A percentile compares a stretch with the other conserved stretches of the same genome.
These are phyloP conservation scores for Areca catechu DNA, from an alignment of 176 grass and related monocot species.

Conservation along the genomic window DNA sequence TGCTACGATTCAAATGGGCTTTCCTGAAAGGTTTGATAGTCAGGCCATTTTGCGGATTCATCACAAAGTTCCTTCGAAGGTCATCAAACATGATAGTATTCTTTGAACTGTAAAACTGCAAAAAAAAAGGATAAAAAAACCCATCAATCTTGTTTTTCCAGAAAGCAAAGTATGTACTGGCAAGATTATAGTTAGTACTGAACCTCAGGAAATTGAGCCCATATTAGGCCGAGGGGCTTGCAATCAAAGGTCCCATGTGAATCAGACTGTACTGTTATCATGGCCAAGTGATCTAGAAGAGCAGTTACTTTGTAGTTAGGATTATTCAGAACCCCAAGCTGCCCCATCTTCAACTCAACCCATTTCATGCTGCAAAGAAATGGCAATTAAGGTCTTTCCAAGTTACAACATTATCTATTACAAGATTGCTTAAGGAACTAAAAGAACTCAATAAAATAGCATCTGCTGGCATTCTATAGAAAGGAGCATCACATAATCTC, in stretches of 20 bases:
- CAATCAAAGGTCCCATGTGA: conserved; percentile 67
- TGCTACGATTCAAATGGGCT: conserved; percentile 56
- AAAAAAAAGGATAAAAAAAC: conserved; percentile 1
- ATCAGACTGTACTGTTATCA: conserved; percentile 96
- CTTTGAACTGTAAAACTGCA: conserved; percentile 72
- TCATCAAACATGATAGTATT: conserved; percentile 99
- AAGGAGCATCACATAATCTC: conserved; percentile 16
- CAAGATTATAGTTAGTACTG: conserved; percentile 2
- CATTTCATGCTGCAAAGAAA: conserved; percentile 83
- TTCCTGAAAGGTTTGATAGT: conserved; percentile 69
- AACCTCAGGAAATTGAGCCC: conserved; percentile 84
- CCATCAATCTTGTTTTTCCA: neutral
- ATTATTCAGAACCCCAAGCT: conserved; percentile 77
- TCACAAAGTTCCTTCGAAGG: conserved; percentile 81
- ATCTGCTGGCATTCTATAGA: neutral
- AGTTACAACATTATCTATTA: no score
- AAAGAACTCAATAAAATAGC: neutral
- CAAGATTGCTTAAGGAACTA: neutral
- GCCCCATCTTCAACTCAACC: conserved; percentile 93
- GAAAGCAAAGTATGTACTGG: neutral
- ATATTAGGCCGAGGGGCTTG: conserved; percentile 91
- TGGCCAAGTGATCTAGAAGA: conserved; percentile 92
- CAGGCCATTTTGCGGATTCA: conserved; percentile 97
- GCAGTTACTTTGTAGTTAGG: conserved; percentile 94
- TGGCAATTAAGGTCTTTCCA: neutral